Base-by-base conservation (phyloP, 768 basidiomycete species). In the Termitomyces sp. region DNA sequence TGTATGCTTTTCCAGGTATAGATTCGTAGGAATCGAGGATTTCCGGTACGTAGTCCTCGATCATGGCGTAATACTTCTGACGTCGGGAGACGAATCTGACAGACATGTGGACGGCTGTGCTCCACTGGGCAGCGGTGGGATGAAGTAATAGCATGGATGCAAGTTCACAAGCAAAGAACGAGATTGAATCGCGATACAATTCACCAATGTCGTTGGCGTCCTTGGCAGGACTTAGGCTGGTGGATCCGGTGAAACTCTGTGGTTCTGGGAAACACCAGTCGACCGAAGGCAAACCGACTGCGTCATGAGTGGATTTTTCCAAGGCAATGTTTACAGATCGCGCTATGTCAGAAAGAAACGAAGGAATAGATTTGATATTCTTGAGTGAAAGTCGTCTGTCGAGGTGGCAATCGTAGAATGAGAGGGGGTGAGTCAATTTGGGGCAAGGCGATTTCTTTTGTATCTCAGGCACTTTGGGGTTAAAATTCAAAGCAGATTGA, bases 381-480 rank as follows among this genome's bases (percentile, higher is more conserved):
- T 57, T 61, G 32, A 61, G 48, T 29, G 57, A 37, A 11, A 62
- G 52, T 20, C 20, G 61, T 49, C 49, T 37, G 38, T 62, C 61
- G 15, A 62, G 52, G 38, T 62, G 61, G 47, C 46, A 25, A 38
- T 62, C 57, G 29, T 62, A 62, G 42, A 62, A 62, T 10, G 61
- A 36, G 6, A 54, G 51, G 4, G 59, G 43, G 17, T 43, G 51
- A 2, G 52, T 38, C 14, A 52, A 25, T 4, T 38, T 20, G 36
- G 51, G 51, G 5, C 36, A 38, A 25, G 20, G 36, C 5, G 51
- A 25, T 36, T 52, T 36, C 50, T 36, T 20, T 0, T n/a, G 36
- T 3, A 52, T 10, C 0, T 52, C n/a, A 11, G 36, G 51, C 11
- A 12, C 36, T 3, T 7, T 1, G 5, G 51, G 36, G 3, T 37